Base-by-base conservation (phyloP, 2,329 filamentous ascomycete genomes). In the Trichoderma harzianum region DNA sequence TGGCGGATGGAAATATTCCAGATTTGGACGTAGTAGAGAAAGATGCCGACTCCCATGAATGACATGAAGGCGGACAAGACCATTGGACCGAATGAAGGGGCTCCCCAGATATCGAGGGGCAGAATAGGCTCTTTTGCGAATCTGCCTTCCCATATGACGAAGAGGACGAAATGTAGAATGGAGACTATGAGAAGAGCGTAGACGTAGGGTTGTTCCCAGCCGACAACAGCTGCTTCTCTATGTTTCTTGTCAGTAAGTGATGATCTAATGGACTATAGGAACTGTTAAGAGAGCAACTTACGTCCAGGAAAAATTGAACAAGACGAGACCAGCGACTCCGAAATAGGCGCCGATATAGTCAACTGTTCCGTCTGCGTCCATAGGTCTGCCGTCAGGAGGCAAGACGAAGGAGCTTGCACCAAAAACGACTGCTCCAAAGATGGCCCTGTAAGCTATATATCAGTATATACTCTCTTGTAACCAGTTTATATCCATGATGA, bases 271-370 rank as follows among this genome's bases (percentile, higher is more conserved):
- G 16, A 7, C 0, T 43, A 11, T 2, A 7, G 16, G 1, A 12
- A 10, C 4, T 51, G 11, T 34, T 32, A 7, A 18, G n/a, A 18
- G 24, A 14, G 12, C 2, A 65, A 77, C 80, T 78, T 74, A 86
- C 85, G 86, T 87, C 82, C 85, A 87, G 1, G 81, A 81, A n/a
- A 87, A 80, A 69, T 85, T 87, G 71, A 86, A 87, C 0, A 86
- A 74, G 1, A 86, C 76, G n/a, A 87, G 74, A 7, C 81, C 80
- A 16, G 77, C 74, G 1, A 82, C 77, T 0, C 81, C 84, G 4
- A 85, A 76, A 7, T 76, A 76, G 2, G 80, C 80, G 0, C 84
- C 86, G 12, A 82, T 69, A 73, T 78, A 83, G 69, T 80, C 78
- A 2, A 79, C 74, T 3, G 74, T 75, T 0, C 78, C 78, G 3